Evolutionary conservation across 1,284 basidiomycete genomes (phyloP), one percentile per base, ranked within the genome.

Genomic region (Taiwanofungus camphoratus): DNA sequence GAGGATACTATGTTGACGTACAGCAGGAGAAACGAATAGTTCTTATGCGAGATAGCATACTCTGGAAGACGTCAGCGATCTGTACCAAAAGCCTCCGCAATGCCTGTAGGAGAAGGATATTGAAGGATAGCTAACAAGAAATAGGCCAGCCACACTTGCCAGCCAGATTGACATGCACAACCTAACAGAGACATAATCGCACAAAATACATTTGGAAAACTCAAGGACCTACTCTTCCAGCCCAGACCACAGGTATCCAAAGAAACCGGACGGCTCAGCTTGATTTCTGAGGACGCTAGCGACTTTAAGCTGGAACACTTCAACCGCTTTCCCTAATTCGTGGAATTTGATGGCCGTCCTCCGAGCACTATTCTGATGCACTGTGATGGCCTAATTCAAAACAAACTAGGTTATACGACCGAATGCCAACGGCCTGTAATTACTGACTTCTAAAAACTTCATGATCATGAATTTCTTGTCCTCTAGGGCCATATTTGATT

Each of bases 391-490:
- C 60, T 62, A 32, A 16, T 13, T 21, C n/a, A 31, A 9, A 4
- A 18, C 12, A 3, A 27, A 21, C 19, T 16, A 12, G 21, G 27
- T 18, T 24, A 13, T 13, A n/a, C 5, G 38, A 22, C 20, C 23
- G 23, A 20, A 11, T 31, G 16, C 16, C 9, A 19, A 18, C 16
- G 12, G 13, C 20, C 18, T 3, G 29, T 26, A 20, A 23, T 30
- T 9, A 13, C 38, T 4, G 44, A 57, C 60, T 53, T 61, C 59
- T 13, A 60, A 39, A 44, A 62, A 62, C 39, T 60, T 61, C 39
- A 52, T 54, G 36, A 62, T 58, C 61, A 61, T 61, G n/a, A 58
- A 30, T 21, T 44, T 51, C 57, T 61, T 62, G 51, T 61, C 55
- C 18, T 45, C 42, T 3, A 51, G 7, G 6, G 52, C 47, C 39